Conservation (phyloP, 352 stramenopile species). For the Phytophthora colocasiae region DNA sequence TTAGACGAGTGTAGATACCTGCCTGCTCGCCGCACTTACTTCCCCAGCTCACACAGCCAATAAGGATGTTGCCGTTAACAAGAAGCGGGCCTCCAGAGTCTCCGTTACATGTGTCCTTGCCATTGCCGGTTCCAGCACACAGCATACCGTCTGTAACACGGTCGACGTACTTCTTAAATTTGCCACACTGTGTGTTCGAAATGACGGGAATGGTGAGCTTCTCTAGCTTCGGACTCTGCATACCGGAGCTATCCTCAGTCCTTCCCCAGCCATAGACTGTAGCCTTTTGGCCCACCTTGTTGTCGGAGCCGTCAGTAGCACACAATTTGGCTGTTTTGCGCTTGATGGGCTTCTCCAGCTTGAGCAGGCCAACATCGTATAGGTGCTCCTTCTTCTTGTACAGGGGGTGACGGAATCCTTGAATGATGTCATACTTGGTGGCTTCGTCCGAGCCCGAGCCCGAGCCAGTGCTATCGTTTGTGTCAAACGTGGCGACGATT, state of each 20-base stretch:
- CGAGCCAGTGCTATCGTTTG: constrained; percentile 22
- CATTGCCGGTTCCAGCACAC: constrained; percentile 53
- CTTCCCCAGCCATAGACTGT: constrained; percentile 66
- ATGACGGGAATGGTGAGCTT: constrained; percentile 63
- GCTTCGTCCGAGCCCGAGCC: constrained; percentile 9
- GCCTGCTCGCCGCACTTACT: constrained; percentile 60
- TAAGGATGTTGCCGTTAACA: constrained; percentile 49
- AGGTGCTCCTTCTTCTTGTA: constrained; percentile 43
- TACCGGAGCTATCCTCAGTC: constrained; percentile 40
- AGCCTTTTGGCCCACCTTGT: constrained; percentile 52
- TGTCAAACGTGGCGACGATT: constrained; percentile 36
- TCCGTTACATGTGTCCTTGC: constrained; percentile 68
- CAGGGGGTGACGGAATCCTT: constrained; percentile 32
- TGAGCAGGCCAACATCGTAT: constrained; percentile 64
- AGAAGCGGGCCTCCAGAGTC: constrained; percentile 72
- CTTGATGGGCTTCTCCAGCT: constrained; percentile 50
- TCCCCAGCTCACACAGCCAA: constrained; percentile 76
- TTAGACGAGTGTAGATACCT: constrained; percentile 63
- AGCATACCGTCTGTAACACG: constrained; percentile 68
- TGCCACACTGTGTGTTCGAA: constrained; percentile 63
- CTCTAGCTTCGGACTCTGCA: constrained; percentile 40
- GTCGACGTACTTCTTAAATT: constrained; percentile 51
- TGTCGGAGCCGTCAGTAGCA: constrained; percentile 50
- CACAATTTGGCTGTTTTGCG: constrained; percentile 45
- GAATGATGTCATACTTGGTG: constrained; percentile 10